Conservation (phyloP, 2,329 filamentous ascomycete genomes). For the Phyllosticta paracitricarpa region DNA sequence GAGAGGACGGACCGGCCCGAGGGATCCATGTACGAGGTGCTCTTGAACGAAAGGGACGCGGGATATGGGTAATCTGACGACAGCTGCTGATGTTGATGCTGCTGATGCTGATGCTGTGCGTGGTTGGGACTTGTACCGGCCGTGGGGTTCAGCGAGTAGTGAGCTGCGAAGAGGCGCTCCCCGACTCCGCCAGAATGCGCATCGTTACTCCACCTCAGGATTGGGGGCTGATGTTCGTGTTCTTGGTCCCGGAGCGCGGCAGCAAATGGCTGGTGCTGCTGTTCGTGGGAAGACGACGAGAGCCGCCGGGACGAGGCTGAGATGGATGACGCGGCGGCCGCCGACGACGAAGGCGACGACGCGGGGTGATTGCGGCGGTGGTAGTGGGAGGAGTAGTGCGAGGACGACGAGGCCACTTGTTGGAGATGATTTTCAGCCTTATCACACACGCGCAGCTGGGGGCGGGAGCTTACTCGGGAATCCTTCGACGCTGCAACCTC, state of each 20-base stretch:
- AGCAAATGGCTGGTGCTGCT: not conserved
- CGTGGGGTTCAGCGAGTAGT: slow-evolving; percentile 2
- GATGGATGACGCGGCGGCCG: not conserved
- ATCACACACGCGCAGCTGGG: not conserved
- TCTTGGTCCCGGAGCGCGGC: not conserved
- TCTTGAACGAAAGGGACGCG: slow-evolving; percentile 1
- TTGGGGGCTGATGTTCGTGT: slow-evolving; percentile 4
- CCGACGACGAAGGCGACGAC: not conserved
- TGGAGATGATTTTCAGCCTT: slow-evolving; percentile 2
- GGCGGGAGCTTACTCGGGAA: slow-evolving; percentile 9
- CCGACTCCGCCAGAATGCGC: not conserved
- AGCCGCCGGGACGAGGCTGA: not conserved
- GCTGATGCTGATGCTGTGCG: not conserved
- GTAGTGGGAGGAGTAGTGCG: not conserved
- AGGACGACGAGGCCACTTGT: not conserved
- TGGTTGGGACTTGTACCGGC: not conserved
- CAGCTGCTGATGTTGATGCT: not conserved
- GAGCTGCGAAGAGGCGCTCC: slow-evolving; percentile 2
- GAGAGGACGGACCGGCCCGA: not conserved
- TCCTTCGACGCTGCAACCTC: slow-evolving; percentile 1
- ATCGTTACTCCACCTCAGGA: not conserved
- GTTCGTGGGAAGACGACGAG: not conserved
- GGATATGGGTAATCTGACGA: slow-evolving; percentile 2
- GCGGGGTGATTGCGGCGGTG: not conserved
- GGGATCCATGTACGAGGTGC: slow-evolving; percentile 2